These are phyloP conservation scores for Hura crepitans DNA, from an alignment of 441 rosid species.

Conservation along the genomic window DNA sequence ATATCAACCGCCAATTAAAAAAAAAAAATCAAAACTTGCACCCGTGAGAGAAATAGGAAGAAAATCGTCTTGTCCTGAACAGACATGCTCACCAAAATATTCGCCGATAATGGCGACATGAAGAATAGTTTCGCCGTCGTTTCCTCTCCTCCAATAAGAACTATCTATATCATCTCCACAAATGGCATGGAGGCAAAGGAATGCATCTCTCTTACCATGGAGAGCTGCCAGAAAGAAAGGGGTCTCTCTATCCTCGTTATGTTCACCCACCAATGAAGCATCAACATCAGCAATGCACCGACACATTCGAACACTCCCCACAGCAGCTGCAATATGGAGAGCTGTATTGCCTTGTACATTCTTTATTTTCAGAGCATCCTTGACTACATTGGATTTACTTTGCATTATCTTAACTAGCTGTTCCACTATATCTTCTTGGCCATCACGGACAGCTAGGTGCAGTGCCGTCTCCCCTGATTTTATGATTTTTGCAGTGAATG, in stretches of 20 bases:
- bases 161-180: neutral
- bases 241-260: conserved; percentile 27
- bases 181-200: conserved; percentile 25
- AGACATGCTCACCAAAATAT: conserved; percentile 25
- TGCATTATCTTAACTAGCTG: conserved; percentile 3
- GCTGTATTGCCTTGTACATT: conserved; percentile 32
- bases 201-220: conserved; percentile 30
- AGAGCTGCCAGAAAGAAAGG: conserved; percentile 32
- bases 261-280: conserved; percentile 6
- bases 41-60: too few species aligned
- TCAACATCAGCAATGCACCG: neutral
- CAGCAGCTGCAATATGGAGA: conserved; percentile 34
- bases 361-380: neutral
- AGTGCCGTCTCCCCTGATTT: conserved; percentile 32
- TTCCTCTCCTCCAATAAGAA: conserved; percentile 14
- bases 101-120: conserved; percentile 37
- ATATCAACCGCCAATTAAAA: too few species aligned
- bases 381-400: neutral
- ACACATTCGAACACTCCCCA: conserved; percentile 36
- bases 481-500: conserved; percentile 17
- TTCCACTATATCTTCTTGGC: conserved; percentile 15
- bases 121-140: conserved; percentile 37
- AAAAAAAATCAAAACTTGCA: too few species aligned
- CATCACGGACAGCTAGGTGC: conserved; percentile 36
- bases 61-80: too few species aligned